Base-by-base conservation (phyloP, 176 grass and related monocot genomes). In the Poa annua region DNA sequence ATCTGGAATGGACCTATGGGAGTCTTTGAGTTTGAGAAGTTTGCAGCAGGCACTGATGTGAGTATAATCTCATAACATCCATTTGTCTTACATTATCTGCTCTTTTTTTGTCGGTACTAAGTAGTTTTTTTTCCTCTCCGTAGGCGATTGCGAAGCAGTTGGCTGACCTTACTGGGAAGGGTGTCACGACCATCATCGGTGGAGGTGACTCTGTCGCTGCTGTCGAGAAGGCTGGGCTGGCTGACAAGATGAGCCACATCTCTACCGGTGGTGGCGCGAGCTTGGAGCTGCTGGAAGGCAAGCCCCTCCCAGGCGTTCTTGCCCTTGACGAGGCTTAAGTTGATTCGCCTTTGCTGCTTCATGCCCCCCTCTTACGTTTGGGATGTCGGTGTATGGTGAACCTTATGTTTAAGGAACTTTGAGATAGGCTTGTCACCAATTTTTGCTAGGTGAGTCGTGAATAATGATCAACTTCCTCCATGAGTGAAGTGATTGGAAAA, bases 1-100 rank as follows among this genome's bases (percentile, higher is more conserved):
- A 98, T 98, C 73, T 98, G 96, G 96, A 98, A 98, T 12, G 96
- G 96, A 53, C 96, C 96, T 17, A 91, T 98, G 96, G 92, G 96
- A 80, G 96, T 98, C 33, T 98, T 98, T 21, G 96, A 98, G 85
- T 98, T 98, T 72, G 87, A 91, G 76, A 95, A 98, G 83, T 98
- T 98, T 22, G 96, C 96, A 6, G 89, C 74, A 49, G 92, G 96
- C 71, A 98, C 92, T 76, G 91, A 98, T 63, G 96, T 98, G 70
- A 86, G 85, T 83, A 63, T 49, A 55, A 69, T 71, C 0, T 53
- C 19, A 12, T 44, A 36, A 0, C 11, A 36, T 65, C 16, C 19
- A 15, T 19, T 20, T 22, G 15, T 73, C 4, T 72, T 72, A 0
- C 51, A 26, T 71, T 71, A 0, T 61, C 38, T 71, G 8, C 4